Conservation (phyloP, 768 basidiomycete species). For the Dioszegia hungarica region DNA sequence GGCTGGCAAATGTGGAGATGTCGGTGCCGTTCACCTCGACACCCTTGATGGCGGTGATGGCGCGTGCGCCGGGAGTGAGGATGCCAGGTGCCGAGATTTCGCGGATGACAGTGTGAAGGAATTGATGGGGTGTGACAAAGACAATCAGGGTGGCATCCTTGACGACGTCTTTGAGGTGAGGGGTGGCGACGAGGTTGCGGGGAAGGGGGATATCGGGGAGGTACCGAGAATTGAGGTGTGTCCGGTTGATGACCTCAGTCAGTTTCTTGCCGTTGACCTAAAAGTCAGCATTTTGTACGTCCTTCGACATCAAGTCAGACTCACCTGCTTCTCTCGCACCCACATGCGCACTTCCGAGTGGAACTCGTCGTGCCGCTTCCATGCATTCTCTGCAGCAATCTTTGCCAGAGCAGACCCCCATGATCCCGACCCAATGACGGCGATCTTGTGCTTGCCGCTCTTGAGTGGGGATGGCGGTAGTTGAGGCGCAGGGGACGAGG, state of each 20-base stretch:
- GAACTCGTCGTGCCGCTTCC: slow-evolving; percentile 47
- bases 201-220: slow-evolving; percentile 51
- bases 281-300: neutral
- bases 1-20: slow-evolving; percentile 52
- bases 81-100: slow-evolving; percentile 41
- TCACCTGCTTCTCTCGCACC: slow-evolving; percentile 52
- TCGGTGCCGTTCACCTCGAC: slow-evolving; percentile 52
- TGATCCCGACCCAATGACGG: slow-evolving; percentile 48
- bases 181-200: slow-evolving; percentile 50
- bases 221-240: slow-evolving; percentile 52
- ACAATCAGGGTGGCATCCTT: slow-evolving; percentile 52
- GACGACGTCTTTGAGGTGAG: slow-evolving; percentile 50
- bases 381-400: slow-evolving; percentile 49
- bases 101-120: slow-evolving; percentile 39
- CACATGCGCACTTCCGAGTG: slow-evolving; percentile 52
- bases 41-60: slow-evolving; percentile 53
- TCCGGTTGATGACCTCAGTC: slow-evolving; percentile 53
- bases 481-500: slow-evolving; percentile 40
- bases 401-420: slow-evolving; percentile 51
- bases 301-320: slow-evolving; percentile 1
- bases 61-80: slow-evolving; percentile 45
- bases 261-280: slow-evolving; percentile 48
- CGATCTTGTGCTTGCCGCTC: slow-evolving; percentile 46
- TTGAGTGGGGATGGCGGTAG: slow-evolving; percentile 43
- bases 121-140: slow-evolving; percentile 53